Percentiles rank a stretch among this genome's conserved stretches.
These are phyloP conservation scores for Batkoa obscura DNA, from an alignment of 371 early-diverging fungal genomes.

Conservation along the genomic window DNA sequence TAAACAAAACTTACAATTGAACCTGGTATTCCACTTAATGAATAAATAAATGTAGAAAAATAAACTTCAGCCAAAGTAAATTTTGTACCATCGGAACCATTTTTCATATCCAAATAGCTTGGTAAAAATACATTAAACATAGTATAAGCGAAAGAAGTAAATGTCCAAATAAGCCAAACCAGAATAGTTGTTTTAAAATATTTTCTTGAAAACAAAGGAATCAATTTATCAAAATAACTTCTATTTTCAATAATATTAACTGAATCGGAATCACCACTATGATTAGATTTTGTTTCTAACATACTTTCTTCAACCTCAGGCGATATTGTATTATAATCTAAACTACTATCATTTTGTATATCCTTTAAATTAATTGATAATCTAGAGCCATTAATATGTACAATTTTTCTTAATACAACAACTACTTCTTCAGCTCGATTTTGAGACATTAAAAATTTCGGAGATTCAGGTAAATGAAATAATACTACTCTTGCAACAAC, in stretches of 20 bases:
- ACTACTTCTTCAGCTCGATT: constrained; percentile 46
- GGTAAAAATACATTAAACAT: constrained; percentile 72
- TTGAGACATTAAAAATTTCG: constrained; percentile 51
- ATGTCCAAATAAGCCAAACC: constrained; percentile 61
- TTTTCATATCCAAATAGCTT: constrained; percentile 41
- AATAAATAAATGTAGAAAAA: constrained; percentile 53
- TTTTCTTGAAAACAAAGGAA: background rate
- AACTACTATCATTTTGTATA: background rate
- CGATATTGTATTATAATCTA: background rate
- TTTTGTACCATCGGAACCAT: constrained; percentile 16
- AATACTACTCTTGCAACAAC: constrained; percentile 38
- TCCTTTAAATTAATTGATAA: constrained; percentile 5
- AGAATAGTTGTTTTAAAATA: constrained; percentile 33
- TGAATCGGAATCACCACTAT: background rate
- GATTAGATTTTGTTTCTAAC: no score
- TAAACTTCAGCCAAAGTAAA: constrained; percentile 37
- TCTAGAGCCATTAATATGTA: constrained; percentile 28
- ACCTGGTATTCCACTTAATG: constrained; percentile 61
- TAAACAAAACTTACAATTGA: constrained; percentile 27
- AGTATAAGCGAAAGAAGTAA: constrained; percentile 59
- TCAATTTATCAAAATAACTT: background rate
- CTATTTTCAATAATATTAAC: background rate
- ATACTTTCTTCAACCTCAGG: background rate
- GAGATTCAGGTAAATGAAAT: constrained; percentile 53
- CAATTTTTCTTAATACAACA: constrained; percentile 45